Base-by-base conservation (phyloP, 2,329 filamentous ascomycete species). In the Ramichloridium luteum region DNA sequence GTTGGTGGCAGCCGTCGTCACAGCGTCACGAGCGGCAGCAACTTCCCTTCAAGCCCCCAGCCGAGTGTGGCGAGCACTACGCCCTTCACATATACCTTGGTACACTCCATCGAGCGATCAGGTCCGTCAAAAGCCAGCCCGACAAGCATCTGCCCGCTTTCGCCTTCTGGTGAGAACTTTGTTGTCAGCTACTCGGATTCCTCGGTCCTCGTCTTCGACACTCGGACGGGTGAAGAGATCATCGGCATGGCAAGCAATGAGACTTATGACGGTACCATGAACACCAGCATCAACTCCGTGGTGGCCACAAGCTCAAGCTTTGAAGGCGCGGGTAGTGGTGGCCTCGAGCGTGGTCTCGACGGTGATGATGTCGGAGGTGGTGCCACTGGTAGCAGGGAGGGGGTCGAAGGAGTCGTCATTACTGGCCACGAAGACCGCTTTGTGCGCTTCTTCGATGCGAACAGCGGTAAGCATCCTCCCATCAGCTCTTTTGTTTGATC, bases 381-480 rank as follows among this genome's bases (percentile, higher is more conserved):
- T 1, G 84, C 88, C 4, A 96, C 90, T 8, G 81, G 82, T 14
- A 83, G 79, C 35, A 80, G 80, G 32, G 62, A 64, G 32, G 62
- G 64, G 18, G 77, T 93, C 1, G 86, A 94, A 57, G 90, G 90
- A 9, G 82, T 92, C 13, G 81, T 98, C 36, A 94, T 98, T 43
- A 92, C 82, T 39, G 90, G 90, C 43, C 88, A 98, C 54, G 90
- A 98, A 63, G 90, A 98, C 61, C 77, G 82, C 47, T 94, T 85
- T 51, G 85, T 98, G 47, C 72, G 88, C 45, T 93, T 98, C 68
- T 98, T 93, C 56, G 90, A 98, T 65, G 90, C 90, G 41, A 96
- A 98, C 54, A 93, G 84, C 61, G 90, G 90, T 96, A 79, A 60
- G 82, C 73, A 5, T 22, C 10, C 25, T 23, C 29, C 10, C 10